Evolutionary conservation across 345 rosid genomes (phyloP).

Genomic region (Sisymbrium altissimum): DNA sequence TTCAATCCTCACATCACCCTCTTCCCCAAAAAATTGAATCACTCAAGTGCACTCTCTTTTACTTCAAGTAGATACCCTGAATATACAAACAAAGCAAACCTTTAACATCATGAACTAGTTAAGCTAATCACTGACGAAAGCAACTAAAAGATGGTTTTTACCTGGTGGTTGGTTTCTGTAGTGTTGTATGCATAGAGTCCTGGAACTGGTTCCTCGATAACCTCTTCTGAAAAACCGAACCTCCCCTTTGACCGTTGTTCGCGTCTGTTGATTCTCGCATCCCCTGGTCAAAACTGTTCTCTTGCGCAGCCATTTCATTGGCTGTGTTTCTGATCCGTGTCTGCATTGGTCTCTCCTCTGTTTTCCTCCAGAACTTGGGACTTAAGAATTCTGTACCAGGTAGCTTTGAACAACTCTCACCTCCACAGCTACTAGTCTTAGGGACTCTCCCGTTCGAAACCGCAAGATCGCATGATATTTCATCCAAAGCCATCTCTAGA

Average conservation of each 20-base stretch:
- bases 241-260: conserved; percentile 35
- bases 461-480: conserved; percentile 77
- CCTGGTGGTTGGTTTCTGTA: conserved; percentile 31
- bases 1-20: conserved; percentile 21
- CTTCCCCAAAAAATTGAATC: conserved; percentile 4
- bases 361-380: conserved; percentile 83
- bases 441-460: conserved; percentile 66
- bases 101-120: background rate
- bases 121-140: background rate
- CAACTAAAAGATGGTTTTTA: conserved; percentile 13
- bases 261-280: conserved; percentile 33
- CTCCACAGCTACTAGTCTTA: conserved; percentile 35
- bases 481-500: conserved; percentile 90
- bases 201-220: conserved; percentile 35
- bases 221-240: conserved; percentile 36
- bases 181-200: conserved; percentile 25
- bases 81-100: background rate
- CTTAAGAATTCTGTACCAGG: conserved; percentile 84
- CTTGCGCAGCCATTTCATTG: conserved; percentile 27
- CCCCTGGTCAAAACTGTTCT: conserved; percentile 25
- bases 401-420: conserved; percentile 75
- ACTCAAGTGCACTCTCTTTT: background rate
- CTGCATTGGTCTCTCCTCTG: conserved; percentile 43
- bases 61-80: conserved; percentile 27
- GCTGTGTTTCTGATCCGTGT: conserved; percentile 19